Percentiles rank a stretch among this genome's conserved stretches.
phyloP scores from a whole-genome alignment of 148 eudicot species.

The Linanthus parryae region DNA sequence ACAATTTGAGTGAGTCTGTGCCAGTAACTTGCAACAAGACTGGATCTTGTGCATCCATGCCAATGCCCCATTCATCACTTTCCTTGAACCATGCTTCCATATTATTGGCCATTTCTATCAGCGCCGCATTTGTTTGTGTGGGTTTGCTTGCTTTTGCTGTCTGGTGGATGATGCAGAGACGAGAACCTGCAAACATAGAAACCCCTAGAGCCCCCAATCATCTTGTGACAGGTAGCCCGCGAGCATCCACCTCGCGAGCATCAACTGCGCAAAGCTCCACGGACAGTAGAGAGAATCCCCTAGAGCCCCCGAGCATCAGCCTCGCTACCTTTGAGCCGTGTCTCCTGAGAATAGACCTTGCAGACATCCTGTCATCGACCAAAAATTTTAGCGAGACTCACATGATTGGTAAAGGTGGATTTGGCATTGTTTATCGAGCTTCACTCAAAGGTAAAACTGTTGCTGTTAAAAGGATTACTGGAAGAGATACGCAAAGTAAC shows the following conservation, averaged over 20 bases:
- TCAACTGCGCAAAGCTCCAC: constrained; percentile 28
- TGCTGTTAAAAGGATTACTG: constrained; percentile 75
- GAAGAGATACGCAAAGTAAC: constrained; percentile 57
- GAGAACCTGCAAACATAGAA: constrained; percentile 19
- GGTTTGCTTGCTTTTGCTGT: constrained; percentile 28
- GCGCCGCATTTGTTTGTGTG: constrained; percentile 27
- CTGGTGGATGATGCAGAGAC: constrained; percentile 31
- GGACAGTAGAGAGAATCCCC: constrained; percentile 44
- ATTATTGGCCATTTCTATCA: constrained; percentile 38
- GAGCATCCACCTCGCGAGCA: constrained; percentile 28
- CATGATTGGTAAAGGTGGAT: constrained; percentile 84
- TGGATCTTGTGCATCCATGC: constrained; percentile 21
- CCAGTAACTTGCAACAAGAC: constrained; percentile 43
- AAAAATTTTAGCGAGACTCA: constrained; percentile 84
- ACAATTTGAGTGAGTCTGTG: constrained; percentile 43
- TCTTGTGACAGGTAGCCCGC: constrained; percentile 21
- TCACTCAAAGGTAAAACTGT: constrained; percentile 53
- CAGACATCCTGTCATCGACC: constrained; percentile 65
- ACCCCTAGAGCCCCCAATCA: no score
- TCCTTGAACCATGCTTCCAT: constrained; percentile 32
- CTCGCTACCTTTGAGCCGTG: constrained; percentile 79
- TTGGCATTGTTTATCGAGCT: constrained; percentile 78
- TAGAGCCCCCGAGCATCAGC: constrained; percentile 81
- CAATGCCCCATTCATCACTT: constrained; percentile 14
- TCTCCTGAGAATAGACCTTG: constrained; percentile 45